phyloP scores from a whole-genome alignment of 164 flowering plant species.

The Chloranthus sessilifolius region DNA sequence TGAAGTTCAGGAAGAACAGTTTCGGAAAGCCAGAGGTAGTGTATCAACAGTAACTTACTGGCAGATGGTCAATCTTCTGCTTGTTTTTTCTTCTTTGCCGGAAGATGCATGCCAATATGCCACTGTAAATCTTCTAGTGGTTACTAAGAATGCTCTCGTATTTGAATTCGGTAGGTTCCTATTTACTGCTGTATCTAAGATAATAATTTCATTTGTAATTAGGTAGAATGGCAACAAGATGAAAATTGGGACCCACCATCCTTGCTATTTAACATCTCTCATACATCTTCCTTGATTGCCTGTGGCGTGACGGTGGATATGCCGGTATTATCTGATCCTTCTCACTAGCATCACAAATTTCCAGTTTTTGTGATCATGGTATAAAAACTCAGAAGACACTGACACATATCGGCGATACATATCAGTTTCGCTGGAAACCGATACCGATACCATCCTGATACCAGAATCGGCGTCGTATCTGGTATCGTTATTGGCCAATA shows the following conservation, averaged over 20 bases:
- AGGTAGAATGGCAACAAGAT: conserved; percentile 65
- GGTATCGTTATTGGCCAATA: too few relatives aligned
- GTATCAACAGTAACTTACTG: not conserved
- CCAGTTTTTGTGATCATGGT: conserved; percentile 1
- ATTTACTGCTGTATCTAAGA: too few relatives aligned
- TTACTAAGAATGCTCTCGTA: too few relatives aligned
- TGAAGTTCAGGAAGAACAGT: conserved; percentile 67
- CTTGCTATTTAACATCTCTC: conserved; percentile 84
- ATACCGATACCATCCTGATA: too few relatives aligned
- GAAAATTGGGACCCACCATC: conserved; percentile 39
- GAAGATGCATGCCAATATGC: too few relatives aligned
- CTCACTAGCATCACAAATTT: conserved; percentile 1
- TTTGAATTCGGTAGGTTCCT: too few relatives aligned
- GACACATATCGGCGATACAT: too few relatives aligned
- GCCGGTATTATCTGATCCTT: conserved; percentile 32
- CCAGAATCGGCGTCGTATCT: too few relatives aligned
- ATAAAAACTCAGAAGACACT: too few relatives aligned
- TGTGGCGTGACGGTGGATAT: conserved; percentile 81
- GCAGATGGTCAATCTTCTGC: not conserved
- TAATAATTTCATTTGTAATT: conserved; percentile 11
- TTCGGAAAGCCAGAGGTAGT: conserved; percentile 96
- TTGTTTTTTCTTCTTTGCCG: not conserved
- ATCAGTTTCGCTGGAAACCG: too few relatives aligned
- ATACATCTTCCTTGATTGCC: conserved; percentile 86
- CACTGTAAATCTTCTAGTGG: not conserved